Conservation (phyloP, 345 rosid species). For the Camelina neglecta region DNA sequence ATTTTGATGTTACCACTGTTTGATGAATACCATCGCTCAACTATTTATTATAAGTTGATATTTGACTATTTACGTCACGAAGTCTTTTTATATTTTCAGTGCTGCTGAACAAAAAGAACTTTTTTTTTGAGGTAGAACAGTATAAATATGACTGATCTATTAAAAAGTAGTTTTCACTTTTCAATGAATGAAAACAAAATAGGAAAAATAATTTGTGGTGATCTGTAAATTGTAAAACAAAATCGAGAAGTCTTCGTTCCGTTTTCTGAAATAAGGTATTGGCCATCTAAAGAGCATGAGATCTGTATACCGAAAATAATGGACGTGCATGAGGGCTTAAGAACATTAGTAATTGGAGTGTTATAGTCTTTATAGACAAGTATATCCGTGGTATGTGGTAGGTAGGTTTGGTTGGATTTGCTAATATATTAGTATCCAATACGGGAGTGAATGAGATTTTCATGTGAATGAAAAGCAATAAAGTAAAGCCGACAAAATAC, state of each 20-base stretch:
- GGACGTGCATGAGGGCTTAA: not conserved
- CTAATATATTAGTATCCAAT: not conserved
- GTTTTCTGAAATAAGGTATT: not conserved
- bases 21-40: not conserved
- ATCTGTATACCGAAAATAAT: not conserved
- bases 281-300: not conserved
- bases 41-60: not conserved
- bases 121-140: not conserved
- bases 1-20: not conserved
- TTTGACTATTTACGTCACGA: not conserved
- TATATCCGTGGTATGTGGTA: not conserved
- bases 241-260: not conserved
- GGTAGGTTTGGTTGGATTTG: conserved; percentile 11
- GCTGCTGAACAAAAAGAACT: not conserved
- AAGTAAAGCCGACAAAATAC: conserved; percentile 12
- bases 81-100: not conserved
- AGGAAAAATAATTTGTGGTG: not conserved
- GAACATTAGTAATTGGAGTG: not conserved
- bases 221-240: not conserved
- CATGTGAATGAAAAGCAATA: conserved; percentile 15
- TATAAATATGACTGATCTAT: not conserved
- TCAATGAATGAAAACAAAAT: not conserved
- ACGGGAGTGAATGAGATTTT: conserved; percentile 3
- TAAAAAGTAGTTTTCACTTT: not conserved
- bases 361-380: not conserved